These are phyloP conservation scores for Harringtonia lauricola DNA, from an alignment of 2,329 filamentous ascomycete species.

Conservation along the genomic window DNA sequence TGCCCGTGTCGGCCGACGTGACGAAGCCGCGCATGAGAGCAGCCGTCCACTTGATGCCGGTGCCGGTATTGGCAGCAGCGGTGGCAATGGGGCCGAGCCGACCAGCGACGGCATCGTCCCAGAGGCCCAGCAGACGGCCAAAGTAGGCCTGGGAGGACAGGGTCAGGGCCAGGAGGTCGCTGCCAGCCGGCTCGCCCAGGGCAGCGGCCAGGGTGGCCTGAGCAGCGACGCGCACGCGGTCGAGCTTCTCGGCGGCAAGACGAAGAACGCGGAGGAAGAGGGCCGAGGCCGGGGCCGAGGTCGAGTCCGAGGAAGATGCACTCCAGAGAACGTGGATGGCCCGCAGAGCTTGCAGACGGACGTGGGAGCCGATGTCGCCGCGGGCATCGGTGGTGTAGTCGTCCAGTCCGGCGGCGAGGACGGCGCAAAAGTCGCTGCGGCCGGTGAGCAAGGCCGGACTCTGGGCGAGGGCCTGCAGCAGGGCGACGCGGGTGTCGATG, in stretches of 20 bases:
- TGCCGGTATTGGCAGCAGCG: conserved; percentile 17
- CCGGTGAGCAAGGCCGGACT: conserved; percentile 29
- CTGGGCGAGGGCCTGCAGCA: conserved; percentile 41
- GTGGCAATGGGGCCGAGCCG: conserved; percentile 25
- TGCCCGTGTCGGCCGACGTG: conserved; percentile 66
- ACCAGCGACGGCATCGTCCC: conserved; percentile 17
- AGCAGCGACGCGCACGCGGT: conserved; percentile 66
- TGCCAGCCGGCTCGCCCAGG: conserved; percentile 18
- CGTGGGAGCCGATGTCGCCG: conserved; percentile 82
- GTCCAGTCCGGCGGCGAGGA: conserved; percentile 53
- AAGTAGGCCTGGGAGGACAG: conserved; percentile 55
- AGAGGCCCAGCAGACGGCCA: conserved; percentile 36
- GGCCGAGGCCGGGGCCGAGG: neutral
- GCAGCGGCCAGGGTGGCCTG: conserved; percentile 39
- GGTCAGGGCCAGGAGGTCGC: conserved; percentile 25
- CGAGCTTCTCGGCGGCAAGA: conserved; percentile 78
- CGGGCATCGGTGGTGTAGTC: conserved; percentile 87
- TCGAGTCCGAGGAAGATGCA: neutral
- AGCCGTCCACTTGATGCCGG: conserved; percentile 28
- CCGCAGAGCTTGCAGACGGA: conserved; percentile 69
- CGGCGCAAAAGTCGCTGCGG: conserved; percentile 26
- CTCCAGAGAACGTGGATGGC: conserved; percentile 56
- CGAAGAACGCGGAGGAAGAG: conserved; percentile 46
- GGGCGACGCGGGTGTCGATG: conserved; percentile 41
- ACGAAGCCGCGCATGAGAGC: conserved; percentile 56